A percentile compares a stretch with the other conserved stretches of the same genome.
Conservation (phyloP, 148 eudicot genomes). For the Mesembryanthemum crystallinum region DNA sequence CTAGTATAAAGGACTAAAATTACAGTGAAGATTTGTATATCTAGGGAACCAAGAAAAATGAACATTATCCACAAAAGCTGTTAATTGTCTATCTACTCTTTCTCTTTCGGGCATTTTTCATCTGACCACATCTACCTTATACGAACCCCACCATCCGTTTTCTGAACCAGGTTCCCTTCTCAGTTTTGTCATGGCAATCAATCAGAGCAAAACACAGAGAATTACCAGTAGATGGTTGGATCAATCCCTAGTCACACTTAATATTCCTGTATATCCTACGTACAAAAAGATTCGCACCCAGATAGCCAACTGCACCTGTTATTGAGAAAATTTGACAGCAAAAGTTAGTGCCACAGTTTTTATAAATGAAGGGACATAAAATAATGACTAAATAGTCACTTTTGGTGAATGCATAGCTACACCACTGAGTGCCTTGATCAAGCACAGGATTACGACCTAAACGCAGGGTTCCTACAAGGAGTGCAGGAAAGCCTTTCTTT, state of each 20-base stretch:
- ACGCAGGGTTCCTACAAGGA: too few species aligned
- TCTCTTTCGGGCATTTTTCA: not conserved
- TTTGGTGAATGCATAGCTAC: too few species aligned
- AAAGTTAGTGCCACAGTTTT: not conserved
- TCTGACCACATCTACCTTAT: conserved; percentile 3
- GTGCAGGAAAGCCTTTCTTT: too few species aligned
- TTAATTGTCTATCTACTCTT: conserved; percentile 18
- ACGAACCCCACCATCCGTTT: conserved; percentile 7
- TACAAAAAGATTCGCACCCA: conserved; percentile 54
- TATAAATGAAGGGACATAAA: not conserved
- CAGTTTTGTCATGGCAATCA: not conserved
- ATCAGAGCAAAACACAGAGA: conserved; percentile 12
- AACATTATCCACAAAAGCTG: conserved; percentile 26
- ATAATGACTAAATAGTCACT: not conserved
- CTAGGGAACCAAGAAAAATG: conserved; percentile 23
- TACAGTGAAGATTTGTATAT: conserved; percentile 21
- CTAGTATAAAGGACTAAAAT: conserved; percentile 23
- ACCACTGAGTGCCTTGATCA: too few species aligned
- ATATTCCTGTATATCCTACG: conserved; percentile 61
- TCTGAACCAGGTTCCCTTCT: conserved; percentile 5
- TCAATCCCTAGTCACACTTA: conserved; percentile 57
- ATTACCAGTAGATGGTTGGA: conserved; percentile 4
- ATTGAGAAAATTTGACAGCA: not conserved
- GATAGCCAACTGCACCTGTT: conserved; percentile 57
- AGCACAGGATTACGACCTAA: too few species aligned